Evolutionary conservation across 2,329 filamentous ascomycete species (phyloP).

Genomic region (Paecilomyces fulvus): DNA sequence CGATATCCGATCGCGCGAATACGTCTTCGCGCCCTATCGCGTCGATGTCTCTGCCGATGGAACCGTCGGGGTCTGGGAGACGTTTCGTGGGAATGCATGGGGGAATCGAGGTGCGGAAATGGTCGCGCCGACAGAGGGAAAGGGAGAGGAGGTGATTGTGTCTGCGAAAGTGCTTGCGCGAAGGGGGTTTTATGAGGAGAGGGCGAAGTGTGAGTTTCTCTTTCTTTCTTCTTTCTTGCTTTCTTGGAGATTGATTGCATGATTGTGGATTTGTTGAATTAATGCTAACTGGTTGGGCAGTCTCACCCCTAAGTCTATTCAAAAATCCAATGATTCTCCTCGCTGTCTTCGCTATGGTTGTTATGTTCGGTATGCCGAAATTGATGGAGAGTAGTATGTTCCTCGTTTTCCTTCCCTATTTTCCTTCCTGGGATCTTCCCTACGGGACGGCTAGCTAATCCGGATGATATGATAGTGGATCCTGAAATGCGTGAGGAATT

Average conservation of each 20-base stretch:
- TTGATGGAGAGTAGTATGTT: constrained; percentile 87
- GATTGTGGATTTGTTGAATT: background rate
- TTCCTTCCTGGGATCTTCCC: no score
- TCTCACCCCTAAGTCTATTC: constrained; percentile 71
- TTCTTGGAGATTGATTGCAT: no score
- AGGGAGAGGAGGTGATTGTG: constrained; percentile 40
- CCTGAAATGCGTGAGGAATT: constrained; percentile 92
- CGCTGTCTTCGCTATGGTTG: constrained; percentile 68
- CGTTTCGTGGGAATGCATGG: constrained; percentile 84
- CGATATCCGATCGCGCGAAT: constrained; percentile 67
- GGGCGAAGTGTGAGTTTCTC: constrained; percentile 60
- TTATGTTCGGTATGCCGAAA: constrained; percentile 92
- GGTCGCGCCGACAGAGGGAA: constrained; percentile 16
- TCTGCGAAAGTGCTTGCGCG: constrained; percentile 53
- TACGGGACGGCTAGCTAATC: constrained; percentile 5
- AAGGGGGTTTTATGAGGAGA: constrained; percentile 70
- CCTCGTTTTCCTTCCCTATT: no score
- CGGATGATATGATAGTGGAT: constrained; percentile 60
- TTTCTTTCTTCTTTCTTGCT: constrained; percentile 4
- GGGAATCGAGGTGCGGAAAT: constrained; percentile 61
- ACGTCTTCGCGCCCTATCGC: constrained; percentile 68
- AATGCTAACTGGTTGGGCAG: constrained; percentile 34
- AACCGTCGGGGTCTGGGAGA: constrained; percentile 65
- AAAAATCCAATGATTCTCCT: constrained; percentile 97
- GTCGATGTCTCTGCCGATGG: constrained; percentile 53